phyloP scores from a whole-genome alignment of 129 eudicot genomes.

The Dittrichia graveolens region DNA sequence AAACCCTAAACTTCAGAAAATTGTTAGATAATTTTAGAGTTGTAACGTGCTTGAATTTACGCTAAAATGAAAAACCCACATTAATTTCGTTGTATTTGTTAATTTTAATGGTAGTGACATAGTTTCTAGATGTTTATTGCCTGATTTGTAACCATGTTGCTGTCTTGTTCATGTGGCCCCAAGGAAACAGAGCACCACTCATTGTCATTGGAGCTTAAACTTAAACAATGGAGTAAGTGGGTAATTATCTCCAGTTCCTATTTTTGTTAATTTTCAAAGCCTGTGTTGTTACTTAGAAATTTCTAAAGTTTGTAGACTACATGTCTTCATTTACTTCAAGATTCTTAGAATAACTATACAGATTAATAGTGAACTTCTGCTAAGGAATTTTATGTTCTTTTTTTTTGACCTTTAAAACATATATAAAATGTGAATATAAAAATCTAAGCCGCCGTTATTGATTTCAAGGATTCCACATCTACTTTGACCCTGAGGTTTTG shows the following conservation, averaged over 20 bases:
- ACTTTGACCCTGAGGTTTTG: neutral
- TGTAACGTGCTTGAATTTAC: too few relatives aligned
- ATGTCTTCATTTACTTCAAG: neutral
- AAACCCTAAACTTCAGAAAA: too few relatives aligned
- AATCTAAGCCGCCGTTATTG: conserved; percentile 10
- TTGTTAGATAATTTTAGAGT: too few relatives aligned
- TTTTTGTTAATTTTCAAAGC: neutral
- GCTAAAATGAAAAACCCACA: too few relatives aligned
- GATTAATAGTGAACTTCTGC: neutral
- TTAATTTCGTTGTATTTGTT: too few relatives aligned
- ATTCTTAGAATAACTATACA: neutral
- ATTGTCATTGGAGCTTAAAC: neutral
- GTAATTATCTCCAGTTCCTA: neutral
- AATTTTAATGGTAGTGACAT: too few relatives aligned
- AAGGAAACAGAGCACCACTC: neutral
- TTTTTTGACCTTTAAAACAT: neutral
- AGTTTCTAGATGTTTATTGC: too few relatives aligned
- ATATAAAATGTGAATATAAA: neutral
- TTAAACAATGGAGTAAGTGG: too few relatives aligned
- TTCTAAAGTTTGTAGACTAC: neutral
- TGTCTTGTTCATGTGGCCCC: conserved; percentile 7
- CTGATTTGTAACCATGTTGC: neutral
- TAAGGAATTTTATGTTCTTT: neutral
- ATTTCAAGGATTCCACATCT: neutral
- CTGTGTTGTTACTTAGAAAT: neutral